These are phyloP conservation scores for Coelastrella sp. DNA, from an alignment of 139 green algal species.

Conservation along the genomic window DNA sequence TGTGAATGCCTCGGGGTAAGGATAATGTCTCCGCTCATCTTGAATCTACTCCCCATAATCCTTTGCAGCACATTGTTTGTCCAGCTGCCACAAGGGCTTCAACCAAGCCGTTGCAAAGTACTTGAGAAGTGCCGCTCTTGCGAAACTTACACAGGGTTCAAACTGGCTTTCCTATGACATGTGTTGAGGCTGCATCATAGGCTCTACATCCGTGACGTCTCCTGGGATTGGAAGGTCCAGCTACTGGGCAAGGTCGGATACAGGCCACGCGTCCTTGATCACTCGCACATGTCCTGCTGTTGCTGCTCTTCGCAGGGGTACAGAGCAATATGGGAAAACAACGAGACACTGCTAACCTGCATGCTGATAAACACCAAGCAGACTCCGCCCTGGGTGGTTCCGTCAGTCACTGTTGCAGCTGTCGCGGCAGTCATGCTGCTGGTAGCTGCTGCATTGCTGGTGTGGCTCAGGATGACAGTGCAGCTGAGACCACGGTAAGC, in stretches of 20 bases:
- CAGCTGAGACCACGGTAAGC: constrained; percentile 32
- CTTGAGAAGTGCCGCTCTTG: no score
- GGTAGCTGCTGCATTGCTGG: constrained; percentile 10
- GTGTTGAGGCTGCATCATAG: no score
- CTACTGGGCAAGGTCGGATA: background rate
- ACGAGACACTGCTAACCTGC: background rate
- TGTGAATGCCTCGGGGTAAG: constrained; percentile 39
- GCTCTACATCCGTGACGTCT: no score
- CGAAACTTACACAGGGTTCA: no score
- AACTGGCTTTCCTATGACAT: no score
- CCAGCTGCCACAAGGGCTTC: no score
- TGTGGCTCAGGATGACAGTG: constrained; percentile 45
- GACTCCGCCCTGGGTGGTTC: background rate
- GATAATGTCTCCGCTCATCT: background rate
- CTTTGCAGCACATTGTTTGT: no score
- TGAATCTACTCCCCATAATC: no score
- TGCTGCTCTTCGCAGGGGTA: constrained; percentile 10
- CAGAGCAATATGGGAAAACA: background rate
- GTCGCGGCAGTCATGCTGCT: constrained; percentile 5
- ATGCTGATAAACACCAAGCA: background rate
- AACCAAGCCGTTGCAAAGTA: no score
- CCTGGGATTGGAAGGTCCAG: background rate
- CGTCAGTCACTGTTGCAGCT: background rate
- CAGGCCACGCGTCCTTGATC: no score
- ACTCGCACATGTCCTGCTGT: no score